Evolutionary conservation across 1,284 basidiomycete species (phyloP), one percentile per base, ranked within the genome.

Genomic region (Rhodotorula glutinis): DNA sequence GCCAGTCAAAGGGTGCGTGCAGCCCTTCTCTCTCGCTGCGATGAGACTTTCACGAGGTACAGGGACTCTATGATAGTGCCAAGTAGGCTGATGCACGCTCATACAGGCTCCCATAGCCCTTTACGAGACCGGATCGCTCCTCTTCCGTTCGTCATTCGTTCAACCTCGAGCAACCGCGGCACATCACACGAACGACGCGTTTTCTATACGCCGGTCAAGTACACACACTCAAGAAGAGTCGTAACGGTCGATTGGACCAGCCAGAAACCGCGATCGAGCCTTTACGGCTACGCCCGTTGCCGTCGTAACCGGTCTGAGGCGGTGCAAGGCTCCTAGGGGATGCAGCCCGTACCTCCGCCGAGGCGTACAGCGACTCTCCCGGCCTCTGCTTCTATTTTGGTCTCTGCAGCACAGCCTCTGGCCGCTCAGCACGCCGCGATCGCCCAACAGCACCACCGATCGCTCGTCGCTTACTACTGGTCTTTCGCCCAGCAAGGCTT

Each of bases 401-500:
- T 19, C 19, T 11, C 30, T 10, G n/a, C 49, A 16, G 47, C 16
- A 0, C 23, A n/a, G 10, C n/a, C 29, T 23, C 5, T 13, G 38
- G 16, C 44, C 23, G 25, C 44, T 7, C 25, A 8, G 53, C 46
- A 14, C 41, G 43, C 30, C 29, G 51, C 27, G 43, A 47, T 13
- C n/a, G 58, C 40, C 25, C 51, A 17, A 57, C 60, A 25, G 5
- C 60, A 66, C 44, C 63, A 70, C 46, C 54, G 56, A 5, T 46
- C 60, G 7, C 66, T 72, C 62, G 68, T 72, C 43, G 63, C 61
- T 7, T 66, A 72, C 44, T 72, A 70, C 57, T 70, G 65, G 63
- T 43, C 53, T 38, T 72, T 62, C 56, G 71, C 71, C 5, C 65
- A 70, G 51, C 63, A 70, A 49, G 71, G 71, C 0, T 38, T 43